A percentile compares a stretch with the other conserved stretches of the same genome.
These are phyloP conservation scores for Fusarium sp. DNA, from an alignment of 2,329 filamentous ascomycete species.

Conservation along the genomic window DNA sequence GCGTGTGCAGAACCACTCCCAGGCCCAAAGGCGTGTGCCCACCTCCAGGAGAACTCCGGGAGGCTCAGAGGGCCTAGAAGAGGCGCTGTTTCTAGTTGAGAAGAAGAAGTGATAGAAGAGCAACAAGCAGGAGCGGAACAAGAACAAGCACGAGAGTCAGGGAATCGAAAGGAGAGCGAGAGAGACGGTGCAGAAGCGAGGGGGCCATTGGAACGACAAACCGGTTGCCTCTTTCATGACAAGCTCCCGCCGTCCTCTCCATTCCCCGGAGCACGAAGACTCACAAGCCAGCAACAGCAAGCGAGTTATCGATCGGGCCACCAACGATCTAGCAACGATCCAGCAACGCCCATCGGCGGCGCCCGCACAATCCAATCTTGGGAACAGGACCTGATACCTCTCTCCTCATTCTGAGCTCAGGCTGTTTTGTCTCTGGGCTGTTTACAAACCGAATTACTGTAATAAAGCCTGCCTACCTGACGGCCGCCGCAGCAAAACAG, in stretches of 20 bases:
- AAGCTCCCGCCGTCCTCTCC: constrained; percentile 3
- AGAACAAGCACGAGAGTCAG: constrained; percentile 11
- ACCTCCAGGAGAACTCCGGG: constrained; percentile 48
- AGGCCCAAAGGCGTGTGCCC: constrained; percentile 29
- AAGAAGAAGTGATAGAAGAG: constrained; percentile 24
- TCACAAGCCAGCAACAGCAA: constrained; percentile 32
- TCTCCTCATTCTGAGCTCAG: background rate
- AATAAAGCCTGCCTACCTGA: constrained; percentile 2
- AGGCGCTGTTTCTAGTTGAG: constrained; percentile 40
- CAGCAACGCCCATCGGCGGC: constrained; percentile 39
- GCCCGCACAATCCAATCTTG: constrained; percentile 37
- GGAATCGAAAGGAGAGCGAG: too few species aligned
- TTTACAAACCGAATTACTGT: constrained; percentile 6
- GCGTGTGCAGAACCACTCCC: constrained; percentile 24
- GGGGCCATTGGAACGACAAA: constrained; percentile 15
- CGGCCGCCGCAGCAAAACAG: background rate
- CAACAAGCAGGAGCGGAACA: constrained; percentile 22
- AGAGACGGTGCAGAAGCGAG: constrained; percentile 16
- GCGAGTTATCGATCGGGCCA: constrained; percentile 40
- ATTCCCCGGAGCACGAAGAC: constrained; percentile 19
- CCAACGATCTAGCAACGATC: constrained; percentile 44
- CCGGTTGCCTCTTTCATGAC: constrained; percentile 13
- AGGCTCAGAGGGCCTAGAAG: constrained; percentile 50
- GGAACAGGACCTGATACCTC: constrained; percentile 23
- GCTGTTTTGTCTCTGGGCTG: background rate